These are phyloP conservation scores for Straminergon stramineum DNA, from an alignment of 225 moss, liverwort and hornwort genomes.

Conservation along the genomic window DNA sequence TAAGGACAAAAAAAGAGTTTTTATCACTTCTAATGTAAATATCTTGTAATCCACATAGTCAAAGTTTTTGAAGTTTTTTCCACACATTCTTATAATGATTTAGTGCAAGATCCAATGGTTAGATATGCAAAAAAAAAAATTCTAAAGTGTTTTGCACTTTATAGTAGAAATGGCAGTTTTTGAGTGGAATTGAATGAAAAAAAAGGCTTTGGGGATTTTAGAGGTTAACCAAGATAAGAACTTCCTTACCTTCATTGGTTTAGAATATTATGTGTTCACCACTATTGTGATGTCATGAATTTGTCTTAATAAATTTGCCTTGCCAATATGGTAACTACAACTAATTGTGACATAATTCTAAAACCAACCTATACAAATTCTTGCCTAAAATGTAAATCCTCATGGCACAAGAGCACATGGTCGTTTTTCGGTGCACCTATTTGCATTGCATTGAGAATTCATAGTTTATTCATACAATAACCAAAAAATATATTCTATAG, in stretches of 20 bases:
- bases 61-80: neutral
- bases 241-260: neutral
- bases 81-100: neutral
- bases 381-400: neutral
- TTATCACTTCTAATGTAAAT: neutral
- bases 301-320: neutral
- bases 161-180: neutral
- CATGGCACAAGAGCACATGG: too few species aligned
- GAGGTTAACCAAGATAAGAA: rapidly evolving
- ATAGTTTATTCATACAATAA: neutral
- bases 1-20: neutral
- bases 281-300: neutral
- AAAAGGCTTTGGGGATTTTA: neutral
- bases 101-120: neutral
- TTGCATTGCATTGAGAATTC: neutral
- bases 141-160: neutral
- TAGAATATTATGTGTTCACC: neutral
- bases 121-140: neutral
- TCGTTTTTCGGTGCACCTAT: rapidly evolving
- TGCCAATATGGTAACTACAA: rapidly evolving
- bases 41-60: neutral
- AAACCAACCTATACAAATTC: neutral
- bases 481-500: rapidly evolving
- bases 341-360: neutral
- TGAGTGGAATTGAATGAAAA: neutral